phyloP scores from a whole-genome alignment of 345 rosid genomes.

The Hevea brasiliensis region DNA sequence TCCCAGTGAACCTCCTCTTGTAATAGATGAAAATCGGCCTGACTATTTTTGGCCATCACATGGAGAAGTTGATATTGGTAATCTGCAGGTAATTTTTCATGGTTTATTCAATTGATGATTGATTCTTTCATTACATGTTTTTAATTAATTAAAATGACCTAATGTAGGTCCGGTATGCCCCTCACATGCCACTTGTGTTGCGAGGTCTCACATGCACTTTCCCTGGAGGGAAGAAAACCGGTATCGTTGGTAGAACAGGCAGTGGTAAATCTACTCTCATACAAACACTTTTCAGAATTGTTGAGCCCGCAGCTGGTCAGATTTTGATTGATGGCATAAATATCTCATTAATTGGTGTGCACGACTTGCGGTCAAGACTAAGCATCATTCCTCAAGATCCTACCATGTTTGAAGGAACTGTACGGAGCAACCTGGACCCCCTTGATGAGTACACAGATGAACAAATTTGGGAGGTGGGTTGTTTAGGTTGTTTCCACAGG shows the following conservation, averaged over 20 bases:
- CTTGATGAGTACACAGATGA: constrained; percentile 80
- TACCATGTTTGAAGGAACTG: constrained; percentile 88
- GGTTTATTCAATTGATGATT: not conserved
- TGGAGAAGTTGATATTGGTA: constrained; percentile 53
- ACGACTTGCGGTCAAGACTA: constrained; percentile 73
- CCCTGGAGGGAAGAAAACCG: constrained; percentile 68
- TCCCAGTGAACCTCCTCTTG: constrained; percentile 75
- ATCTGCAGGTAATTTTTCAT: constrained; percentile 57
- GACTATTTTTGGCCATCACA: constrained; percentile 59
- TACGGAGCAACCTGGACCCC: constrained; percentile 84
- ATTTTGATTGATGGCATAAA: constrained; percentile 68
- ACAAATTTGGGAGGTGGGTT: constrained; percentile 84
- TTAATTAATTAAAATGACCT: not conserved
- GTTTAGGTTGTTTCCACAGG: not conserved
- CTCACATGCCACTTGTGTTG: constrained; percentile 78
- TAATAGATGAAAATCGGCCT: constrained; percentile 53
- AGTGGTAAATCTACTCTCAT: constrained; percentile 88
- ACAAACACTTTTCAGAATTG: constrained; percentile 80
- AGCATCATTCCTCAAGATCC: constrained; percentile 95
- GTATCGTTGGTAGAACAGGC: constrained; percentile 91
- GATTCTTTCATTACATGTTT: not conserved
- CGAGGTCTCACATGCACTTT: constrained; percentile 73
- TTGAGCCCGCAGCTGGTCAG: constrained; percentile 68
- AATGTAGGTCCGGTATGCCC: constrained; percentile 70
- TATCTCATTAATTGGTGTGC: constrained; percentile 66